A percentile compares a stretch with the other conserved stretches of the same genome.
phyloP scores from a whole-genome alignment of 78 protist species.

The Capsaspora owczarzaki region DNA sequence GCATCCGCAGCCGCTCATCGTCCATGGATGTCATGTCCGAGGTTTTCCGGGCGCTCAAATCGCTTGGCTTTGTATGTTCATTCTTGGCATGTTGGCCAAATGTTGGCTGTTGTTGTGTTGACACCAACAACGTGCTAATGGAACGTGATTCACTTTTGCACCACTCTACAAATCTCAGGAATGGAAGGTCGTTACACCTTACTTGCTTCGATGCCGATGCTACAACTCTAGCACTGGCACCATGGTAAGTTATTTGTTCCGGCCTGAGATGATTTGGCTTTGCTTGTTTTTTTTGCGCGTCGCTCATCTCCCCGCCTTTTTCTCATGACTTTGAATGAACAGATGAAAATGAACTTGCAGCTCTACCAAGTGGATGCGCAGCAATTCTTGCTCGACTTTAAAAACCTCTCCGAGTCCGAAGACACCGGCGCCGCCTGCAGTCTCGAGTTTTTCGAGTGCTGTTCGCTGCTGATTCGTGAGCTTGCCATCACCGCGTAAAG shows the following conservation, averaged over 20 bases:
- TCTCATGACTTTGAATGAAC: neutral
- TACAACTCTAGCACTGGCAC: neutral
- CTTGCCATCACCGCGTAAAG: neutral
- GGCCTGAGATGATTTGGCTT: neutral
- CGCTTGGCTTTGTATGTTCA: neutral
- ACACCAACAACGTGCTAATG: neutral
- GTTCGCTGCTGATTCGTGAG: neutral
- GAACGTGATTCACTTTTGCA: neutral
- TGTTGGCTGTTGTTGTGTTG: neutral
- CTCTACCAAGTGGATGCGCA: conserved; percentile 21
- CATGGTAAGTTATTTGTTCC: neutral
- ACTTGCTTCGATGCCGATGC: neutral
- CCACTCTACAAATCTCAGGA: neutral
- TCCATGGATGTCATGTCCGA: conserved; percentile 34
- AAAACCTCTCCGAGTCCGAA: neutral
- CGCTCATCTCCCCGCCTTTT: neutral
- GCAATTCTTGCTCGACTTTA: conserved; percentile 25
- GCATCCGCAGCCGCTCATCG: conserved; percentile 15
- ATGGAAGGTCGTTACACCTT: neutral
- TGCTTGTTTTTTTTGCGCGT: neutral
- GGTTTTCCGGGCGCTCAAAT: conserved; percentile 3
- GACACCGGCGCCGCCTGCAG: neutral
- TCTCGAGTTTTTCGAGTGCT: neutral
- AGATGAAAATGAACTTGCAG: conserved; percentile 21
- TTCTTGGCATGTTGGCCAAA: neutral